Conservation (phyloP, 306 rosid genomes). For the Arachis hypogaea region DNA sequence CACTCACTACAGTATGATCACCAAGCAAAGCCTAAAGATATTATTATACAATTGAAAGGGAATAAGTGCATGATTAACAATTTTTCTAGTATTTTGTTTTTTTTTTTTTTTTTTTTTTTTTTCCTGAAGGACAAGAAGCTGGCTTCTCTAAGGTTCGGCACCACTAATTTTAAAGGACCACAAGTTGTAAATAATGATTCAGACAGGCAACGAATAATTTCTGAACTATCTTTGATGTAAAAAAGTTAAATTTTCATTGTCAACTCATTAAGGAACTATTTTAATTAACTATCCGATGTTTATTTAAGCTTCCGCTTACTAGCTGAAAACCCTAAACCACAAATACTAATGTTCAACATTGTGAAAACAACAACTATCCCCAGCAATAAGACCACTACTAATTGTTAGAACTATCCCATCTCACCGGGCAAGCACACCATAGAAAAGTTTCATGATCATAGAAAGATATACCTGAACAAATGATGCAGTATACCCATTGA, state of each 20-base stretch:
- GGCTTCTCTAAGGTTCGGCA: conserved; percentile 16
- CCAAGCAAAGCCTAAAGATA: too few relatives aligned
- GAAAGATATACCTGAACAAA: conserved; percentile 80
- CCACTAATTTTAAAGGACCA: background rate
- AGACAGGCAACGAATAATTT: conserved; percentile 13
- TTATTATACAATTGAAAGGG: background rate
- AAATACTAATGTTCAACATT: conserved; percentile 26
- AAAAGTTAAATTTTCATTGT: conserved; percentile 1
- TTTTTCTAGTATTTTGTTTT: background rate
- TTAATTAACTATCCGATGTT: conserved; percentile 14
- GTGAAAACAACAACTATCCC: conserved; percentile 25
- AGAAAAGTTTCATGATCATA: background rate
- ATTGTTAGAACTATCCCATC: conserved; percentile 16
- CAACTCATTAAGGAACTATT: conserved; percentile 15
- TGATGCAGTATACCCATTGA: conserved; percentile 77
- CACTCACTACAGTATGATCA: background rate
- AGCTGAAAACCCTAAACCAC: conserved; percentile 20
- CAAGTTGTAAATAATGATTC: conserved; percentile 7
- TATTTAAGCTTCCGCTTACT: conserved; percentile 1
- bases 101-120: background rate
- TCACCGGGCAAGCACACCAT: conserved; percentile 28
- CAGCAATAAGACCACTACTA: conserved; percentile 11
- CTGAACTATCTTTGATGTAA: conserved; percentile 9
- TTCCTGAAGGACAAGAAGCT: background rate
- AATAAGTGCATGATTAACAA: conserved; percentile 1